Evolutionary conservation across 2,329 filamentous ascomycete genomes (phyloP).

Genomic region (Xylaria sp.): DNA sequence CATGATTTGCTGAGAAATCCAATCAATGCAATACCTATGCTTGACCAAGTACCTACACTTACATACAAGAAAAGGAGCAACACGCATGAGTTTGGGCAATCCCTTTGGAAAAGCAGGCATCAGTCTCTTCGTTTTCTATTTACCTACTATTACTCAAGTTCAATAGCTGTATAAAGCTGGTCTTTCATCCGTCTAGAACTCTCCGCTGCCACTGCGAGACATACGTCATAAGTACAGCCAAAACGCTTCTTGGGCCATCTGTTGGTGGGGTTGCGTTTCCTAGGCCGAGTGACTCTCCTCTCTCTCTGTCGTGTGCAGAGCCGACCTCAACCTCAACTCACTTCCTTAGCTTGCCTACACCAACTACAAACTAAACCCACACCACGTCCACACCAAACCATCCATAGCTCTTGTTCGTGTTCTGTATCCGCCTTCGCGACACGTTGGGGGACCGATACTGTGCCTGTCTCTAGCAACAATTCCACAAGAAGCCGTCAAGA

Average conservation of each 20-base stretch:
- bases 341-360: slow-evolving; percentile 8
- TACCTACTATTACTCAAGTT: background rate
- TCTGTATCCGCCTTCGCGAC: background rate
- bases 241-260: background rate
- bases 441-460: background rate
- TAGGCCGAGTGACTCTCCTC: background rate
- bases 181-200: slow-evolving; percentile 7
- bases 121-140: background rate
- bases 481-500: slow-evolving; percentile 35
- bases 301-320: slow-evolving; percentile 11
- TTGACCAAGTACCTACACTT: background rate
- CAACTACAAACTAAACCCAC: slow-evolving; percentile 5
- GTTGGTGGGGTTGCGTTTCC: slow-evolving; percentile 33
- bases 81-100: background rate
- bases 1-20: slow-evolving; percentile 38
- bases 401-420: background rate
- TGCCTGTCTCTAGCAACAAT: slow-evolving; percentile 14
- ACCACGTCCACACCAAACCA: background rate
- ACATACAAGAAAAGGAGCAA: background rate
- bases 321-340: slow-evolving; percentile 1
- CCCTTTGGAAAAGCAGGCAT: background rate
- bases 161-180: slow-evolving; percentile 14
- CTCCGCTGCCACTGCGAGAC: background rate
- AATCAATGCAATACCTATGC: slow-evolving; percentile 23
- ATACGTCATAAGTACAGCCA: slow-evolving; percentile 31